Base-by-base conservation (phyloP, 495 filamentous ascomycete genomes). In the Rhypophila decipiens region DNA sequence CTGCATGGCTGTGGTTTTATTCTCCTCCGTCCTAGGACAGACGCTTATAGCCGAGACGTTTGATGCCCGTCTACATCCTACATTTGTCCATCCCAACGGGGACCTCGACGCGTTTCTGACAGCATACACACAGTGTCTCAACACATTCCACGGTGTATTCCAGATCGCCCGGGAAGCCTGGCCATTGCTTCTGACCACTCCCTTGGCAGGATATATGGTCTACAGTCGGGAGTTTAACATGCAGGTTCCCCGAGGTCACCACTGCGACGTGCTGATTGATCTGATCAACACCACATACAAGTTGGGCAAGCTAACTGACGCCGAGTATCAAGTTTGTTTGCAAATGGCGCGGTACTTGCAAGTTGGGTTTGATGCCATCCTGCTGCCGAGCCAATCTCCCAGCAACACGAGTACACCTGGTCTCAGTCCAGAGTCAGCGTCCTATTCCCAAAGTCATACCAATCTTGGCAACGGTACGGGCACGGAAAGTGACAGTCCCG, bases 41-140 rank as follows among this genome's bases (percentile, higher is more conserved):
- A 64, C 68, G 36, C 39, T 68, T 3, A 50, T 70, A 19, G 56
- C 60, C 23, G 65, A 70, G 42, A 55, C 61, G 11, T 52, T 69
- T 8, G 53, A 51, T 60, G 27, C 33, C 49, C n/a, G n/a, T n/a
- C n/a, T n/a, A n/a, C n/a, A n/a, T n/a, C n/a, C n/a, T n/a, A n/a
- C n/a, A n/a, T n/a, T n/a, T n/a, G 34, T 31, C 27, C 7, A 7
- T 31, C 27, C 27, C 7, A 13, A 31, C 27, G 13, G 27, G 7
- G 54, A 55, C 31, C 48, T 68, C 19, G 63, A 57, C n/a, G 38
- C 34, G n/a, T 66, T 68, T 46, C 17, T 70, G 5, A 37, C 41
- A 9, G 50, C 53, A 20, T 70, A 67, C 38, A 50, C 58, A 13
- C 56, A 57, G 18, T 65, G 54, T 21, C 36, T 60, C n/a, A 46